These are phyloP conservation scores for Amanita polypyramis DNA, from an alignment of 768 basidiomycete species.

Conservation along the genomic window DNA sequence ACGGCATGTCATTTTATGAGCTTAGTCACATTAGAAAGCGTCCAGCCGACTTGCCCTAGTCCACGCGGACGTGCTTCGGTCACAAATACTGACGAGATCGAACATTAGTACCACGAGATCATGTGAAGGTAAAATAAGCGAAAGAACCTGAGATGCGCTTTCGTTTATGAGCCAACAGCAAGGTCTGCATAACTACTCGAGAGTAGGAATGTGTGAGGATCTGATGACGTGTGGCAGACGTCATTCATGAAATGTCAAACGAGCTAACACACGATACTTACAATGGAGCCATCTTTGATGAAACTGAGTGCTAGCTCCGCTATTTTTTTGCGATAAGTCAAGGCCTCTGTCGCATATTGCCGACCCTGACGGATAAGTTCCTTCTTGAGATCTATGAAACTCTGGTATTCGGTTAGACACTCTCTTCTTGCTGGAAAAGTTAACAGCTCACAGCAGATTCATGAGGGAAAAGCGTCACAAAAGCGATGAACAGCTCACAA, in stretches of 20 bases:
- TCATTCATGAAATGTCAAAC: constrained; percentile 3
- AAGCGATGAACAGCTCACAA: constrained; percentile 83
- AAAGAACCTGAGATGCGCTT: constrained; percentile 77
- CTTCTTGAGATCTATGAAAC: constrained; percentile 73
- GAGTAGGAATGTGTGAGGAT: constrained; percentile 97
- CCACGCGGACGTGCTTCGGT: constrained; percentile 91
- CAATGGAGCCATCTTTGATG: constrained; percentile 91
- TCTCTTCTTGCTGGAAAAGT: constrained; percentile 1
- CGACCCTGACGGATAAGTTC: constrained; percentile 77
- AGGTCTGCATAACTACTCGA: constrained; percentile 87
- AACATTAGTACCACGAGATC: constrained; percentile 10
- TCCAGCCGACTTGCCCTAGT: constrained; percentile 53
- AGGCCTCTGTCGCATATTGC: constrained; percentile 66
- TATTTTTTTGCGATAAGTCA: constrained; percentile 83
- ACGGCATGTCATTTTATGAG: constrained; percentile 14
- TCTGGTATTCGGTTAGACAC: constrained; percentile 32
- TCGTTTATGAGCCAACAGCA: constrained; percentile 80
- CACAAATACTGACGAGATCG: constrained; percentile 63
- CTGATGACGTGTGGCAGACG: constrained; percentile 29
- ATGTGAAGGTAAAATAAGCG: constrained; percentile 10
- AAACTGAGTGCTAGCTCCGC: constrained; percentile 83
- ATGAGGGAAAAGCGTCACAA: constrained; percentile 77
- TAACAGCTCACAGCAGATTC: constrained; percentile 57
- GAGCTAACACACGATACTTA: constrained; percentile 21
- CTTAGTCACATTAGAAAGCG: constrained; percentile 10